Evolutionary conservation across 768 basidiomycete species (phyloP).

Genomic region (Mycena venus): DNA sequence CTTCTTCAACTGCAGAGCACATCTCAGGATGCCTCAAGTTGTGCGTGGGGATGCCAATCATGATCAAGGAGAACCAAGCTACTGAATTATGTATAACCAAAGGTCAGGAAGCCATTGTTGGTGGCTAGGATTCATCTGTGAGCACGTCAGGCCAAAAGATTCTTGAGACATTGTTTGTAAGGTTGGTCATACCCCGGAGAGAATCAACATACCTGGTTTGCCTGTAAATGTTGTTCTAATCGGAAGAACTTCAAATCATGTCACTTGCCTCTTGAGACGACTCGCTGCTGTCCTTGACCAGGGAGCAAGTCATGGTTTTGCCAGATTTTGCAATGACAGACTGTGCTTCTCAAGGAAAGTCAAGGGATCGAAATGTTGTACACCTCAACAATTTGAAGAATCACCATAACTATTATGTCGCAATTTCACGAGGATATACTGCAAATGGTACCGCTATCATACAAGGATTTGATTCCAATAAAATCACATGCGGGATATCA

Average conservation of each 20-base stretch:
- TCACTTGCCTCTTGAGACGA: background rate
- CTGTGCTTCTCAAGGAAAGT: background rate
- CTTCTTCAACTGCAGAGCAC: background rate
- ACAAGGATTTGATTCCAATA: background rate
- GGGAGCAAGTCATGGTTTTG: too few species aligned
- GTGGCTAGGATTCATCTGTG: background rate
- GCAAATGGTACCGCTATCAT: background rate
- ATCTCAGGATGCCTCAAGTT: background rate
- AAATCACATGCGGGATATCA: background rate
- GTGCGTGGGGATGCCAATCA: background rate
- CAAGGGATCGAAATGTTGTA: background rate
- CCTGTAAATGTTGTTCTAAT: background rate
- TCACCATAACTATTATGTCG: background rate
- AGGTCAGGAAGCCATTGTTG: background rate
- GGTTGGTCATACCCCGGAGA: background rate
- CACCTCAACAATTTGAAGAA: slow-evolving; percentile 1
- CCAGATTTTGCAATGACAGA: slow-evolving; percentile 6
- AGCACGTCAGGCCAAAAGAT: background rate
- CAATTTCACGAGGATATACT: background rate
- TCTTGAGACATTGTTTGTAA: background rate
- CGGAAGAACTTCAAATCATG: background rate
- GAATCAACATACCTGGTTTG: background rate
- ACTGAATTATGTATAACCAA: background rate
- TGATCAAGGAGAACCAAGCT: background rate
- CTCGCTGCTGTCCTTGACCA: background rate